Conservation (phyloP, 768 basidiomycete genomes). For the Lenzites betulinus region DNA sequence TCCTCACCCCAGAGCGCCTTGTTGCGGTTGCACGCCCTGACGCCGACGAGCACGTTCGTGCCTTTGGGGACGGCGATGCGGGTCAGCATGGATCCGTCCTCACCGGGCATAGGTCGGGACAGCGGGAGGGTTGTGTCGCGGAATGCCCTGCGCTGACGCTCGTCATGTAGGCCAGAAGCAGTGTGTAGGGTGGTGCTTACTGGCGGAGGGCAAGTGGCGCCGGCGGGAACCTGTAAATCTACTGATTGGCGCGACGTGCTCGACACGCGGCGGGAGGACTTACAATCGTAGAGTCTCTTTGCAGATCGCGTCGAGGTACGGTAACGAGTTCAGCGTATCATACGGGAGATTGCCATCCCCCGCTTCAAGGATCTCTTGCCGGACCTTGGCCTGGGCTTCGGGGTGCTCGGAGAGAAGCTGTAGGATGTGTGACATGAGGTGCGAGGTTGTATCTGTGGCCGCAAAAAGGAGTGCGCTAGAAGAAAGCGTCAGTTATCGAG, state of each 20-base stretch:
- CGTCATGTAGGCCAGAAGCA: not conserved
- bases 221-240: constrained; percentile 11
- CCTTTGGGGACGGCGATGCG: constrained; percentile 26
- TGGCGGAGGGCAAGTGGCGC: constrained; percentile 16
- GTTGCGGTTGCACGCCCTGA: constrained; percentile 28
- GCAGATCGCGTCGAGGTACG: constrained; percentile 66
- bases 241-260: not conserved
- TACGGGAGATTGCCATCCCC: constrained; percentile 31
- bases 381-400: constrained; percentile 39
- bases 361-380: constrained; percentile 23
- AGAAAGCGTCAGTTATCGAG: not conserved
- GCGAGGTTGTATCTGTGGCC: constrained; percentile 33
- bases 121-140: constrained; percentile 46
- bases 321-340: constrained; percentile 35
- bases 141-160: constrained; percentile 20
- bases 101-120: constrained; percentile 9
- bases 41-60: constrained; percentile 26
- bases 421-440: constrained; percentile 25
- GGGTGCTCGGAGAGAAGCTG: constrained; percentile 33
- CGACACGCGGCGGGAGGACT: constrained; percentile 20
- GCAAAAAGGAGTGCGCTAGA: constrained; percentile 29
- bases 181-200: not conserved
- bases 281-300: constrained; percentile 60
- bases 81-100: constrained; percentile 12
- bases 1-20: constrained; percentile 28